Evolutionary conservation across 2,329 filamentous ascomycete genomes (phyloP), one percentile per base, ranked within the genome.

Genomic region (Xylariaceae sp.): DNA sequence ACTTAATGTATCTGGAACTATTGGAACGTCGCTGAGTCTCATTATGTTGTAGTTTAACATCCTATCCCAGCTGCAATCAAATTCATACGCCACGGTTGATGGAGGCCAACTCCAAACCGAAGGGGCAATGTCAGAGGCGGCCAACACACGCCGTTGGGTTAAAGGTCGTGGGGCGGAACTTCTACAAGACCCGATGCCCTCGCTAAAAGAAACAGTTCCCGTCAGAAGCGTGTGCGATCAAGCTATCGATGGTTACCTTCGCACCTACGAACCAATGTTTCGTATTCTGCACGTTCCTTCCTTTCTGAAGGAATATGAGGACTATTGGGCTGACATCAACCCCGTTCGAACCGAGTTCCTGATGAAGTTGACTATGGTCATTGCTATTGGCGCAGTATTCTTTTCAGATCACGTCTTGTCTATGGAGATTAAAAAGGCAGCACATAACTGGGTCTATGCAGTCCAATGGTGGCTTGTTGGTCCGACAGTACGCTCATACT

Each of bases 381-480:
- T 66, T 14, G 54, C 62, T 4, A 50, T 66, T 13, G 62, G 63
- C 4, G 56, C 53, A 17, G 53, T 61, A 18, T 63, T 65, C 43
- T 50, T 62, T 22, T 36, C 49, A 3, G 53, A 60, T 18, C 46
- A 48, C 17, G 48, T 51, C n/a, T 17, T 45, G 5, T 56, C 58
- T 17, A 45, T 53, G 19, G 56, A 51, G 14, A 58, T 66, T 14
- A 55, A 60, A 22, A 44, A 45, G n/a, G 54, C 56, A 10, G 62
- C 62, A 45, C 61, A 59, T 22, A 61, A 62, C 38, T 68, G 66
- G 64, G 47, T 64, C 17, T 61, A 65, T 48, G 59, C 56, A 43
- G 61, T 61, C 6, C 62, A 66, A 40, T 61, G 57, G 51, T 68
- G 65, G 65, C 59, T 67, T 5, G 53, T 54, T 28, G 64, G 62